Evolutionary conservation across 495 filamentous ascomycete species (phyloP), one percentile per base, ranked within the genome.

Genomic region (Glutinoglossum americanum): DNA sequence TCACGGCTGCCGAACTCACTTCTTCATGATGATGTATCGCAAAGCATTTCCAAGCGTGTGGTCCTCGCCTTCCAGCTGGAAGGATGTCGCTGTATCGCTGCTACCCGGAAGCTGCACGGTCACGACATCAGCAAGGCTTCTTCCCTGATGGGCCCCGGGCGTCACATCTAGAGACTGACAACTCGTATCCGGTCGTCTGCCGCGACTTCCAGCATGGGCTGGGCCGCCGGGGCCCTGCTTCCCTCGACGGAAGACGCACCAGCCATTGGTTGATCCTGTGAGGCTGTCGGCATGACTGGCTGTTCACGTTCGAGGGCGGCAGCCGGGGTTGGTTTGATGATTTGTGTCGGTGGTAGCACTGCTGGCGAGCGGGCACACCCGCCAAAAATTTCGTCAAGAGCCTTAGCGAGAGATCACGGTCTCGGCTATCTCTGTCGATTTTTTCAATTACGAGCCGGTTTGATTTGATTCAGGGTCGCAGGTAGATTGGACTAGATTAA

Each of bases 11-110:
- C 10, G 54, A 10, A 26, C 68, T 57, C 72, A 95, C 92, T 98
- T 98, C 72, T 94, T 96, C 89, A 95, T 96, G 63, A 97, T 95
- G 60, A 94, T 82, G 66, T 84, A 96, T 61, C 92, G 76, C 60
- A 98, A 73, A 5, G 90, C 87, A 70, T 98, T 98, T 3, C 93
- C 92, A 59, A 98, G 72, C 0, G 92, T 98, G 66, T 98, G 92
- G 23, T 92, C 90, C 68, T 98, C 92, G 27, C 83, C 78, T 53
- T 83, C 76, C 62, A 98, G 90, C 68, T 96, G 85, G 65, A 96
- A 98, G 17, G 81, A 84, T 15, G 83, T 82, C 6, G 62, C 72
- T 49, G 67, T 74, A 33, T 67, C 69, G 44, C 62, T 66, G 1
- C 67, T 62, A 37, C 73, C 72, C 9, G 72, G 66, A 55, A 75